Evolutionary conservation across 2,329 filamentous ascomycete genomes (phyloP).

Genomic region (Hymenoscyphus fructigenus): DNA sequence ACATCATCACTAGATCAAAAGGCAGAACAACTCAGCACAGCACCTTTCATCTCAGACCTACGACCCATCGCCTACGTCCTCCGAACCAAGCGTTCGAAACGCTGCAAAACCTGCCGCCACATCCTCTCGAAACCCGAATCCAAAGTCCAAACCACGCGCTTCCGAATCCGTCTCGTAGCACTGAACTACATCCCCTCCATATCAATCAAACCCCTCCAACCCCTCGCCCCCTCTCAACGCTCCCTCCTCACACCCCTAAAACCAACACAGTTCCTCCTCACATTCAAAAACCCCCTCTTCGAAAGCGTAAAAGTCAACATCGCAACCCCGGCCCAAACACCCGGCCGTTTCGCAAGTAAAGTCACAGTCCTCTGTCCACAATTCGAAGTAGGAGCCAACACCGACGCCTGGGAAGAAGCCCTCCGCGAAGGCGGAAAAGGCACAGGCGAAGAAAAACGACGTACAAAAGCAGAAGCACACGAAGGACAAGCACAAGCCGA

Average conservation of each 20-base stretch:
- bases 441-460: constrained; percentile 42
- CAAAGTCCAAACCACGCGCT: constrained; percentile 84
- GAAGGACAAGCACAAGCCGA: constrained; percentile 60
- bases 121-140: constrained; percentile 93
- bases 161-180: constrained; percentile 89
- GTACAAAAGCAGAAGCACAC: constrained; percentile 35
- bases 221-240: constrained; percentile 28
- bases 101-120: constrained; percentile 88
- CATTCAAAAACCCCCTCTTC: constrained; percentile 91
- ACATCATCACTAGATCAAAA: constrained; percentile 57
- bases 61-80: constrained; percentile 80
- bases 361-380: constrained; percentile 93
- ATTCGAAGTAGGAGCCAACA: constrained; percentile 92
- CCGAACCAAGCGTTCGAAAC: constrained; percentile 89
- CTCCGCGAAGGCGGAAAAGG: constrained; percentile 47
- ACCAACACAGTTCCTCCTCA: constrained; percentile 79
- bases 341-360: constrained; percentile 71
- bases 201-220: constrained; percentile 63
- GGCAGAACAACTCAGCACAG: constrained; percentile 46
- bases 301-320: constrained; percentile 85
- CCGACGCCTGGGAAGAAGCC: constrained; percentile 91
- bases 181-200: constrained; percentile 84
- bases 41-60: constrained; percentile 68
- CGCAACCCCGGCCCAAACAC: constrained; percentile 77
- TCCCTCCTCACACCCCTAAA: constrained; percentile 41